Base-by-base conservation (phyloP, 306 rosid species). In the apple (Malus domestica) region DNA sequence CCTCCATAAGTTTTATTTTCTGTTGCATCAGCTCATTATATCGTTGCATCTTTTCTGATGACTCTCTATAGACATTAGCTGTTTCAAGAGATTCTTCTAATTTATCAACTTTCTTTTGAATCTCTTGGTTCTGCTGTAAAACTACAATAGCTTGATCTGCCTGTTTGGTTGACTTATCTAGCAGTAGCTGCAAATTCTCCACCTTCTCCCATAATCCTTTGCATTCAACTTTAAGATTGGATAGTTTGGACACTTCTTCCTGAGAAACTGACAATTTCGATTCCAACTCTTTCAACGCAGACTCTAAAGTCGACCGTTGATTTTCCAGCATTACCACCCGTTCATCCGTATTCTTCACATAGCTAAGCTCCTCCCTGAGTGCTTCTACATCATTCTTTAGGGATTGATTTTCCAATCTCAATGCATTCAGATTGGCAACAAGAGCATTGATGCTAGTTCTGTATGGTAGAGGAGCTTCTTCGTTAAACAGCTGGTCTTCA, bases 111-210 rank as follows among this genome's bases (percentile, higher is more conserved):
- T 89, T 88, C 72, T 80, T 82, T 61, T 63, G 96, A 61, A 95
- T 96, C 80, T 88, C 99, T 80, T 90, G 93, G 81, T 90, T 92
- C 80, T 95, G 93, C 83, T 89, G 93, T 71, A 88, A 80, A 73
- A 85, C 91, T 80, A 38, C 35, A 80, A 83, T 73, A 61, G 96
- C 92, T 84, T 90, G 96, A 78, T 86, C 92, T 68, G 85, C 93
- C 85, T 90, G 93, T 77, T 80, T 80, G 72, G 93, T 90, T 70
- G 98, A 90, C 83, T 85, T 82, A 76, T 90, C 96, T 52, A 92
- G 86, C 84, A 90, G 69, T 23, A 35, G 55, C 70, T 92, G 98
- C 87, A 95, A 84, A 81, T 76, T 80, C 58, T 85, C 93, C 72
- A 92, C 97, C 84, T 87, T 92, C 46, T 80, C 84, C 82, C 80